Evolutionary conservation across 495 filamentous ascomycete genomes (phyloP), one percentile per base, ranked within the genome.

Genomic region (Pseudoneurospora amorphoporcata): DNA sequence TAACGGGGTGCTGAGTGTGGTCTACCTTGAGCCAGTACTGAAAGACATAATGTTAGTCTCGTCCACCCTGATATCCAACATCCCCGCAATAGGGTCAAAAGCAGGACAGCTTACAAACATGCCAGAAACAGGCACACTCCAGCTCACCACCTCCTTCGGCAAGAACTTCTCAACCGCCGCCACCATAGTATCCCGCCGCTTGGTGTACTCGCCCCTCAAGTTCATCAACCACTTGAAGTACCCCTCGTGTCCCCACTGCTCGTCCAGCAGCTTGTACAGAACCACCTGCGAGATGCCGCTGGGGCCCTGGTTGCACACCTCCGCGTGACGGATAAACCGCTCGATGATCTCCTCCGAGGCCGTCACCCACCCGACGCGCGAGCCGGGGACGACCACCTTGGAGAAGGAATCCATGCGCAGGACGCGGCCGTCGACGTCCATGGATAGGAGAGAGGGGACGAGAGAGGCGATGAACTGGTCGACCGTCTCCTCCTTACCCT

Each of bases 211-310:
- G 78, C 90, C 79, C n/a, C 94, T 87, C 69, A 99, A 80, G 76
- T 92, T 83, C 75, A 97, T 92, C 78, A 99, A 82, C 95, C 95
- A 99, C 76, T 92, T 86, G 12, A 99, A 77, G 78, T 92, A 99
- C 0, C 96, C 95, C n/a, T 85, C 84, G 78, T 99, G 95, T 32
- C 94, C 95, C 95, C 95, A 99, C 69, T 88, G 87, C 80, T 97
- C 94, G 71, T 99, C 95, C 8, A 99, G 84, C 72, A 99, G 85
- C 82, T 95, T 97, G 83, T 89, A 95, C 71, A 98, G 79, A 8
- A 94, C 83, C 32, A 95, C 82, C 82, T 98, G 95, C 2, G 91
- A 88, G 70, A 95, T 82, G 38, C 95, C 96, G 76, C 88, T 89
- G 1, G 95, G 93, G 65, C 93, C 92, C 78, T 99, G 95, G 68